Base-by-base conservation (phyloP, 768 basidiomycete genomes). In the Suillus subluteus region DNA sequence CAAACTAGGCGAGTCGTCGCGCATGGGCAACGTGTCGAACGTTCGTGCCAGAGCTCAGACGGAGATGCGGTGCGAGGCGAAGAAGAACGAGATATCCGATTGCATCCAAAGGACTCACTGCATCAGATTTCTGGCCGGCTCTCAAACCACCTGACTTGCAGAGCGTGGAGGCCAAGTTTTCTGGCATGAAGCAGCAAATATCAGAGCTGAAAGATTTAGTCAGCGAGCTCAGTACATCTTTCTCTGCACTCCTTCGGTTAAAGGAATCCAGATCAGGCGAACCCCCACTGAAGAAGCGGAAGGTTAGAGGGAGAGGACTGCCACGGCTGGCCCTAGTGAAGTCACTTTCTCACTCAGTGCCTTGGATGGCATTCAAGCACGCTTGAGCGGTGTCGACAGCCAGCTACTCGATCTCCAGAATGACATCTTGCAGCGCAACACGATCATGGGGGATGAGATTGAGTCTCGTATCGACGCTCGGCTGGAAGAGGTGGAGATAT, bases 91-190 rank as follows among this genome's bases (percentile, higher is more conserved):
- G 37, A 66, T 83, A 40, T 78, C 75, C 41, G 71, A 69, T 3
- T 46, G 63, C 15, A 62, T 81, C 21, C 72, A 70, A 40, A 74
- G n/a, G 70, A 26, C 75, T 83, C 16, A 62, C 79, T 6, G 76
- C 76, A 32, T 71, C 73, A 56, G 74, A 74, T 21, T 83, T 81
- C 66, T 83, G 83, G 82, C 83, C 82, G 6, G 58, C 76, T 40
- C n/a, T 80, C 4, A 73, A 71, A 26, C 61, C 65, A 7, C 67
- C 75, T n/a, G 72, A 73, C 21, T 58, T 74, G 18, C 67, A 71
- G n/a, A 65, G 62, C 13, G 23, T 72, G 41, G 70, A 74, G 21
- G 21, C 41, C 30, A 74, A 75, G 62, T 65, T 68, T 58, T 37
- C 41, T n/a, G 68, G 74, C 16, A 66, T 73, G 32, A 77, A 75